Conservation (phyloP, 2,329 filamentous ascomycete species). For the Alternaria atra region DNA sequence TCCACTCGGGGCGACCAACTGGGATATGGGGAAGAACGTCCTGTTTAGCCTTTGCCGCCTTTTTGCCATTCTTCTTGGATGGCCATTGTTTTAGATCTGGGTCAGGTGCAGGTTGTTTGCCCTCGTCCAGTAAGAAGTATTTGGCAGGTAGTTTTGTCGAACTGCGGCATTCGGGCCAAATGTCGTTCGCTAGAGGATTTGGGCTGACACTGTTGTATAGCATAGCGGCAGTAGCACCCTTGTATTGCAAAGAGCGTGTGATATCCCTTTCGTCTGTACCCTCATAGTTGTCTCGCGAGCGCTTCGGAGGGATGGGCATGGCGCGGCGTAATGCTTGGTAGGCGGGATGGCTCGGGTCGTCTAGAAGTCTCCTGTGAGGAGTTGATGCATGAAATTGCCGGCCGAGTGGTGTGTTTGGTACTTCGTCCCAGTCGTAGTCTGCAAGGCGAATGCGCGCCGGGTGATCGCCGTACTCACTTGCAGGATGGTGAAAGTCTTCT, state of each 20-base stretch:
- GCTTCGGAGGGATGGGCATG: conserved; percentile 24
- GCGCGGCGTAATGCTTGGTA: not conserved
- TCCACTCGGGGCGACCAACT: conserved; percentile 50
- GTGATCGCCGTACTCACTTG: not conserved
- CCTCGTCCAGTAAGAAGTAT: conserved; percentile 32
- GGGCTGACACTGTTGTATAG: conserved; percentile 28
- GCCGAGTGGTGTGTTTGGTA: not conserved
- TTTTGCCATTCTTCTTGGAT: conserved; percentile 1
- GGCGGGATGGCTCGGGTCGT: not conserved
- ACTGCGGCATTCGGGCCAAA: conserved; percentile 49
- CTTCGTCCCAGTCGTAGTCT: not conserved
- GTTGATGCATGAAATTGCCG: not conserved
- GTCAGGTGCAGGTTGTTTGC: not conserved
- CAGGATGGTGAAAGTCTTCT: not conserved
- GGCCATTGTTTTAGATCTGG: conserved; percentile 4
- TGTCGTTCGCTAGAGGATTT: conserved; percentile 42
- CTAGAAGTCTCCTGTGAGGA: not conserved
- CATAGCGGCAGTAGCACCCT: conserved; percentile 37
- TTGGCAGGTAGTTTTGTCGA: conserved; percentile 35
- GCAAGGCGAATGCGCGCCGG: not conserved
- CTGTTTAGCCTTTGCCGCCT: not conserved
- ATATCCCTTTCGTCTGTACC: conserved; percentile 21
- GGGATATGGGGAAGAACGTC: not conserved
- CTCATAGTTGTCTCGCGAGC: conserved; percentile 30
- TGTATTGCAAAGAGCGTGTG: conserved; percentile 19